Evolutionary conservation across 495 filamentous ascomycete species (phyloP), one percentile per base, ranked within the genome.

Genomic region (Corynascus novoguineensis): DNA sequence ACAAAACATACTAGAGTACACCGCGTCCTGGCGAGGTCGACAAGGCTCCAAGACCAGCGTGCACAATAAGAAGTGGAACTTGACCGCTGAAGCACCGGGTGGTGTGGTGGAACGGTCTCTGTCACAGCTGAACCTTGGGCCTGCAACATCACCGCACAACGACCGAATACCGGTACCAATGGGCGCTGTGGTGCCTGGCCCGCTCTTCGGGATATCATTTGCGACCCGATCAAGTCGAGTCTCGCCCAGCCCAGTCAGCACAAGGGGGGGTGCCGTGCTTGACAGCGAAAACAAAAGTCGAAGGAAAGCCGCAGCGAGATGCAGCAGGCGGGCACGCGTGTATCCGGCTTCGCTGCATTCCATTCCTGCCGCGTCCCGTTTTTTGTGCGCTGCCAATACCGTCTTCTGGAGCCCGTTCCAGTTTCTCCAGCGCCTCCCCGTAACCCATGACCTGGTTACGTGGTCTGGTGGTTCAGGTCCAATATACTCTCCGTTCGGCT

Each of bases 401-500:
- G 22, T 40, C 24, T 27, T 41, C 49, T 3, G 11, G 11, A 0
- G 34, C 38, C 28, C 28, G 12, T 60, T 57, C 54, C 63, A 53
- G 57, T 47, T 42, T 62, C 31, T 45, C 37, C 27, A 40, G 31
- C 49, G 54, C 49, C 50, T 38, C 22, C 37, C 45, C 51, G 42
- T 22, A 46, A 37, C 60, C 59, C 64, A 64, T 67, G 65, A 67
- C 65, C 65, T 55, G 60, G 59, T 65, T 64, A 58, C 57, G 65
- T 56, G 56, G 52, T 53, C 56, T 63, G 54, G 48, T 35, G 60
- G 56, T 57, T 55, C 21, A 58, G 57, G 32, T 41, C 56, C 63
- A 69, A 69, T 68, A 44, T 68, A 66, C 37, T 28, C 34, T 59
- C 53, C 58, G 55, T 63, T 66, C 60, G 68, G 65, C 68, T 68